Evolutionary conservation across 371 early-diverging fungal species (phyloP), one percentile per base, ranked within the genome.

Genomic region (Mortierella sp.): DNA sequence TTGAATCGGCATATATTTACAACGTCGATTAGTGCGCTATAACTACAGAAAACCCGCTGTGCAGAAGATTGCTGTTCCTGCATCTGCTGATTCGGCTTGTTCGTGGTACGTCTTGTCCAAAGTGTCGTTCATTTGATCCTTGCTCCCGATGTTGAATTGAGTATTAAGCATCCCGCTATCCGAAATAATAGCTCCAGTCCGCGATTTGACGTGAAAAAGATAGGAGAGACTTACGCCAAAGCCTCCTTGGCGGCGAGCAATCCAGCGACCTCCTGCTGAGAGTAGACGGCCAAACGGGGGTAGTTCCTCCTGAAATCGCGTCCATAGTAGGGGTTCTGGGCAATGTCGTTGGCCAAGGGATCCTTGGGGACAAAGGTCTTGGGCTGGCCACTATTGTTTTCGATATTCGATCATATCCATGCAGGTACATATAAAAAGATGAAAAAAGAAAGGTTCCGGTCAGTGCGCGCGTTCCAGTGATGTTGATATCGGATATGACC

Each of bases 291-390:
- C n/a, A 95, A 90, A 76, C 95, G 94, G 77, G 99, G 99, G 88
- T 95, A 98, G 89, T 95, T 94, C 87, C 98, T 94, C 79, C 99
- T 94, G 77, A 92, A 91, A 88, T 98, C 99, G 77, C 98, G 95
- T 80, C 94, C 93, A 91, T 90, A 97, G 92, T 98, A 98, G 80
- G 94, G 93, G 93, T 97, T 97, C 89, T 94, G 91, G 79, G 92
- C 91, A 34, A 97, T 84, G 76, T 92, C 93, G 79, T 93, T 93
- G 55, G 93, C 93, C 31, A 83, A 38, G 16, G 92, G 78, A 78
- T 92, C 92, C 72, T 91, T 90, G 63, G 91, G 90, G n/a, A 83
- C 88, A 77, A 91, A 91, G 78, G 91, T 88, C 79, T 88, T 89
- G 52, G 91, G 90, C 74, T 91, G 91, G 84, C 92, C 91, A 74